Evolutionary conservation across 306 rosid species (phyloP), one percentile per base, ranked within the genome.

Genomic region (Acacia confusa): DNA sequence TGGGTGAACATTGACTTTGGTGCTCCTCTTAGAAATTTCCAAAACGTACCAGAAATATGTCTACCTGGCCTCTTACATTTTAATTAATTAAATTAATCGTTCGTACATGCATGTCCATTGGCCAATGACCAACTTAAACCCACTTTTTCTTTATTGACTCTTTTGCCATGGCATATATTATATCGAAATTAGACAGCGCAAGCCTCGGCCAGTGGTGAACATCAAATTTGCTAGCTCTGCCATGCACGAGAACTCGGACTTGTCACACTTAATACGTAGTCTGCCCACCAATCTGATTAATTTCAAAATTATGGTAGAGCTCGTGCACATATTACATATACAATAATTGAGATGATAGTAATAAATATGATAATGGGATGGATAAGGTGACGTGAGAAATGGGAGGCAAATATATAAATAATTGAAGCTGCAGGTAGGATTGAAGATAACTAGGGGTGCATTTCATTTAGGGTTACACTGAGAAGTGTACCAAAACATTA

Each of bases 1-100:
- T 30, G 45, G 27, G 53, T 73, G 66, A 74, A 63, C 25, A 53
- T 85, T 85, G 88, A 88, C 82, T 68, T 65, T 58, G 82, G 2
- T 82, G 75, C 36, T 50, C 40, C 22, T 15, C 77, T 85, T 79
- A 80, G 74, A 64, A 47, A 74, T 63, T 78, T 74, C 25, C 6
- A 11, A 7, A 16, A n/a, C 25, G 7, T 20, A 53, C 24, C 27
- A 7, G 24, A 55, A 69, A 69, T 78, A 53, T 63, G 6, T 67
- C 68, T 34, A 48, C 77, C 45, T 45, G n/a, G n/a, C 32, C 2
- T 1, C 27, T 40, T 36, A 48, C 74, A 32, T 53, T 70, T n/a
- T 77, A 7, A 34, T n/a, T 77, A 7, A 34, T 9, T n/a, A 1
- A 6, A 34, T 9, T n/a, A 0, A 38, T 67, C 19, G 4, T 3